Percentiles rank a stretch among this genome's conserved stretches.
phyloP scores from a whole-genome alignment of 2,329 filamentous ascomycete genomes.

The Penicillium griseofulvum region DNA sequence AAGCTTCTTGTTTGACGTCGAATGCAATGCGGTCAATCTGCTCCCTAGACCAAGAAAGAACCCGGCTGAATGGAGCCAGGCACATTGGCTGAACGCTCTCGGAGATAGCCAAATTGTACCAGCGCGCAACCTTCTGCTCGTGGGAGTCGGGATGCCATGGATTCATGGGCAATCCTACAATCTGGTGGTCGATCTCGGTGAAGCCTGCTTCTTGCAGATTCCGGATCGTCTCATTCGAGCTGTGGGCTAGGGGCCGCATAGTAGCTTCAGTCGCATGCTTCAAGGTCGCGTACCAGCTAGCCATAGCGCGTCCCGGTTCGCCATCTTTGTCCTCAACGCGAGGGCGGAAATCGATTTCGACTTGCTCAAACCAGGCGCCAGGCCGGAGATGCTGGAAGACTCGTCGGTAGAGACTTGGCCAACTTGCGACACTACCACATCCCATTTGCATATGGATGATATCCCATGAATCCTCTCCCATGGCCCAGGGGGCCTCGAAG shows the following conservation, averaged over 20 bases:
- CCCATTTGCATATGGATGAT: slow-evolving; percentile 80
- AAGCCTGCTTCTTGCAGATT: slow-evolving; percentile 71
- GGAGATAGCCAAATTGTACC: slow-evolving; percentile 78
- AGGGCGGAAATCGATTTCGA: slow-evolving; percentile 82
- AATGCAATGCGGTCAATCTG: slow-evolving; percentile 63
- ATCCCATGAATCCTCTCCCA: slow-evolving; percentile 70
- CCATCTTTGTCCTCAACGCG: slow-evolving; percentile 56
- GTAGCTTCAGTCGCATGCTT: slow-evolving; percentile 65
- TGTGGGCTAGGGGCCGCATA: slow-evolving; percentile 65
- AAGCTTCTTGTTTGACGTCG: slow-evolving; percentile 66
- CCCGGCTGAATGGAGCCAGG: slow-evolving; percentile 68
- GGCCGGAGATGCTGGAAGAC: slow-evolving; percentile 72
- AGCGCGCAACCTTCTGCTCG: slow-evolving; percentile 68
- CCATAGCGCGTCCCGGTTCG: slow-evolving; percentile 51
- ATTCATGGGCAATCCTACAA: slow-evolving; percentile 69
- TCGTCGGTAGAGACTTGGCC: slow-evolving; percentile 71
- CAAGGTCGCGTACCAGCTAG: slow-evolving; percentile 68
- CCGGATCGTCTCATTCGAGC: slow-evolving; percentile 55
- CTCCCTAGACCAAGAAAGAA: slow-evolving; percentile 59
- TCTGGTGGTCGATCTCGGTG: slow-evolving; percentile 70
- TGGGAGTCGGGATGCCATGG: slow-evolving; percentile 66
- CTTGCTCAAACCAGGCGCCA: slow-evolving; percentile 76
- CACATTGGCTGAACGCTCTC: slow-evolving; percentile 72
- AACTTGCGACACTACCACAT: slow-evolving; percentile 72
- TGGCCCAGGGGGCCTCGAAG: slow-evolving; percentile 72